Evolutionary conservation across 768 basidiomycete genomes (phyloP).

Genomic region (Trametes gibbosa): DNA sequence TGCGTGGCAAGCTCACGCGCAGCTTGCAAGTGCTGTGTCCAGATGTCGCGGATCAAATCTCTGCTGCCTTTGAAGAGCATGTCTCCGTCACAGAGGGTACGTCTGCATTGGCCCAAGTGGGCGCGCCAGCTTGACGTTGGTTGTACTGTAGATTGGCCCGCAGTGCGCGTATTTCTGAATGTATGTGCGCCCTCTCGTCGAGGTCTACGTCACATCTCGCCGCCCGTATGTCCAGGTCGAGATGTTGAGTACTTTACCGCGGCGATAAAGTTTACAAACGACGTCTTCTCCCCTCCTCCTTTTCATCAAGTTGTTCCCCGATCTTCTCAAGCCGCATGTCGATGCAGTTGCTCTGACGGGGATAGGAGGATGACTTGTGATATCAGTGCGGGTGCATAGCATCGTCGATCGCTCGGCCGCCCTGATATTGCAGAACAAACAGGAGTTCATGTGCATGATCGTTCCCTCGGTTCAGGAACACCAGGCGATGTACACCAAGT

Average conservation of each 20-base stretch:
- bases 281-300: constrained; percentile 16
- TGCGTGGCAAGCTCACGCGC: constrained; percentile 20
- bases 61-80: constrained; percentile 12
- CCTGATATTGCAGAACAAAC: constrained; percentile 10
- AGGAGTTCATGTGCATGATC: constrained; percentile 7
- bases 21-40: constrained; percentile 14
- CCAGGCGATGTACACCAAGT: background rate
- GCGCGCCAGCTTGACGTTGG: too few relatives aligned
- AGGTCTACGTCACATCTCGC: background rate
- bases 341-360: too few relatives aligned
- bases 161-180: constrained; percentile 3
- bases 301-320: constrained; percentile 18
- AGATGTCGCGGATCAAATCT: constrained; percentile 19
- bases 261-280: constrained; percentile 17
- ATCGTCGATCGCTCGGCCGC: constrained; percentile 1
- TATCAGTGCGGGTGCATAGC: background rate
- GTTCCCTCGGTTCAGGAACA: constrained; percentile 16
- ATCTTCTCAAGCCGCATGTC: constrained; percentile 19
- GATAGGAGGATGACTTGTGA: background rate
- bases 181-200: background rate
- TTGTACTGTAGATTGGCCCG: background rate
- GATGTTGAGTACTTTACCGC: constrained; percentile 13
- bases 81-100: constrained; percentile 15
- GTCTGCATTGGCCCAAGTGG: background rate
- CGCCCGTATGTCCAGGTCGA: constrained; percentile 5